Conservation (phyloP, 768 basidiomycete species). For the Mrakia hoshinonis region DNA sequence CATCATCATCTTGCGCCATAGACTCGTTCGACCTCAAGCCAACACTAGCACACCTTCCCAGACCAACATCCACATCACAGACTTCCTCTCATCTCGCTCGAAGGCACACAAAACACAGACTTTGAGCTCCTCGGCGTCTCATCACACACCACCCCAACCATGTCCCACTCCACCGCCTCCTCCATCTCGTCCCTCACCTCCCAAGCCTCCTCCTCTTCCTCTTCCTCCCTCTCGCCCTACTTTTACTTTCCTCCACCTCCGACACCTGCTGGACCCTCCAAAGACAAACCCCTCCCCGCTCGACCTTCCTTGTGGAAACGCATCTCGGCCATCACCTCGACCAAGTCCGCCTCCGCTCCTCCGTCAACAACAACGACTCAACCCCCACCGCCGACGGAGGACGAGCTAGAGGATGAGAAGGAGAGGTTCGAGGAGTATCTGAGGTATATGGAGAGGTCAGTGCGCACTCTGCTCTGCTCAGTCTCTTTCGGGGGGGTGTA, state of each 20-base stretch:
- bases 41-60: too few relatives aligned
- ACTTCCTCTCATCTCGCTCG: too few relatives aligned
- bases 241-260: background rate
- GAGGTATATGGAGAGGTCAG: too few relatives aligned
- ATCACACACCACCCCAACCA: too few relatives aligned
- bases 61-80: too few relatives aligned
- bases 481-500: too few relatives aligned
- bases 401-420: background rate
- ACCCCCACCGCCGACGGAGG: background rate
- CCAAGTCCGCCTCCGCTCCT: background rate
- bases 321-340: background rate
- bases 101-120: too few relatives aligned
- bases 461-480: too few relatives aligned
- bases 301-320: background rate
- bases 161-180: background rate
- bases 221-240: background rate
- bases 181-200: background rate
- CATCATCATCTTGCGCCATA: too few relatives aligned
- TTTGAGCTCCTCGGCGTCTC: too few relatives aligned
- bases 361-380: background rate
- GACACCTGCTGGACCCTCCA: background rate
- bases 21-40: too few relatives aligned
- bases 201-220: background rate
- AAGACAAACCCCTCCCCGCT: background rate
- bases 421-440: too few relatives aligned